Evolutionary conservation across 352 stramenopile species (phyloP).

Genomic region (Globisporangium cystogenes): DNA sequence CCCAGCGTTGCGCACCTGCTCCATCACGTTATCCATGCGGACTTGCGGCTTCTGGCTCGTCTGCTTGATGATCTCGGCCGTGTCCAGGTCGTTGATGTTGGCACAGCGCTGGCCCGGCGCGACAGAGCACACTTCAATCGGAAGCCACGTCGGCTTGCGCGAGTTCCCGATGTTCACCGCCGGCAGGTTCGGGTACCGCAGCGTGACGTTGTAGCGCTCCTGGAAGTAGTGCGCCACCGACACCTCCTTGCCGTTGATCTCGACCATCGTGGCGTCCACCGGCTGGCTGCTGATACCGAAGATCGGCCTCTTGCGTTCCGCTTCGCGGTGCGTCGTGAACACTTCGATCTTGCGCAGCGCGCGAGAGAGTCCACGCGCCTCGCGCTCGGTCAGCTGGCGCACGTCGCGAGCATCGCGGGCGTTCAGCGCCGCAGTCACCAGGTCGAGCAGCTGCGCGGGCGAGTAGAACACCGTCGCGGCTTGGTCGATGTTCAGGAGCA

Average conservation of each 20-base stretch:
- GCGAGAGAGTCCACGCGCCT: conserved; percentile 24
- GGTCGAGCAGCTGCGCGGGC: conserved; percentile 40
- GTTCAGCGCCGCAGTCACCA: conserved; percentile 37
- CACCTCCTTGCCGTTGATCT: conserved; percentile 44
- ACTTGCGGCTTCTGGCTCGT: conserved; percentile 43
- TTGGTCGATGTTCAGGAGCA: conserved; percentile 73
- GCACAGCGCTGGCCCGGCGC: conserved; percentile 59
- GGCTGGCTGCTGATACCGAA: conserved; percentile 40
- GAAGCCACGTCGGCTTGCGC: conserved; percentile 49
- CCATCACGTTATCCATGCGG: conserved; percentile 50
- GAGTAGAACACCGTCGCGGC: conserved; percentile 67
- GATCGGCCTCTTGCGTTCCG: conserved; percentile 48
- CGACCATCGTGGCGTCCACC: conserved; percentile 37
- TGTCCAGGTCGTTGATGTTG: conserved; percentile 77
- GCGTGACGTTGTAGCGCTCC: conserved; percentile 43
- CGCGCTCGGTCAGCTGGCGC: conserved; percentile 27
- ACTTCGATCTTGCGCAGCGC: conserved; percentile 51
- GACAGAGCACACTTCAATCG: conserved; percentile 81
- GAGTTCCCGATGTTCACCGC: conserved; percentile 65
- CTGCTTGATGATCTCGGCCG: conserved; percentile 77
- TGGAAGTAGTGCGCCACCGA: conserved; percentile 61
- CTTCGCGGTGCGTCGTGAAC: conserved; percentile 46
- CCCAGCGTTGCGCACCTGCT: conserved; percentile 51
- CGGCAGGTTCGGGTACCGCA: conserved; percentile 63
- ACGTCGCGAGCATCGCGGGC: conserved; percentile 28